Evolutionary conservation across 2,329 filamentous ascomycete species (phyloP).

Genomic region (Eurotiales sp.): DNA sequence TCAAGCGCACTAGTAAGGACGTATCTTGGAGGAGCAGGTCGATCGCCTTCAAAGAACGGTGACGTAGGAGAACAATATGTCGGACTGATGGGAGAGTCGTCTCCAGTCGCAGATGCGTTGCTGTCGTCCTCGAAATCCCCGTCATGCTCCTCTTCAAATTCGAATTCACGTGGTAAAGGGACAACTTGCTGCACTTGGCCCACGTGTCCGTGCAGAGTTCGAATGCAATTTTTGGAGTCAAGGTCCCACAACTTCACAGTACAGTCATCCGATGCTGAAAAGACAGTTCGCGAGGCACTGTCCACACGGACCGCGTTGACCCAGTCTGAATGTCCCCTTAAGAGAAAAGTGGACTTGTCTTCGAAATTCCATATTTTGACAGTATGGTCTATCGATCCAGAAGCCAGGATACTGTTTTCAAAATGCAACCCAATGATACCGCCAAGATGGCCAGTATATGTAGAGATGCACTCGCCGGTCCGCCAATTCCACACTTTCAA

Average conservation of each 20-base stretch:
- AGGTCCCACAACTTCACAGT: slow-evolving; percentile 91
- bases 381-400: slow-evolving; percentile 82
- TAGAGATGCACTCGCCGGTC: slow-evolving; percentile 81
- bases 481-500: slow-evolving; percentile 97
- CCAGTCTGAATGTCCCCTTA: slow-evolving; percentile 88
- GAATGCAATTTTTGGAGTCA: slow-evolving; percentile 74
- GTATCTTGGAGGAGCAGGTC: slow-evolving; percentile 77
- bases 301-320: slow-evolving; percentile 95
- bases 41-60: slow-evolving; percentile 58
- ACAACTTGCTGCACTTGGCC: slow-evolving; percentile 93
- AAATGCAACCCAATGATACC: slow-evolving; percentile 88
- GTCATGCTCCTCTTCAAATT: slow-evolving; percentile 74
- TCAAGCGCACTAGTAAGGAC: slow-evolving; percentile 92
- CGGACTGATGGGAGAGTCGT: slow-evolving; percentile 25
- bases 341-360: slow-evolving; percentile 71
- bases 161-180: slow-evolving; percentile 79
- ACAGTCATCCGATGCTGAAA: slow-evolving; percentile 91
- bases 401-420: slow-evolving; percentile 76
- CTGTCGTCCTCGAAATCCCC: slow-evolving; percentile 56
- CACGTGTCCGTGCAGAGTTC: slow-evolving; percentile 79
- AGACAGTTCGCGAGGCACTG: slow-evolving; percentile 72
- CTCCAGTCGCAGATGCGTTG: slow-evolving; percentile 33
- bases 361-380: slow-evolving; percentile 92
- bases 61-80: slow-evolving; percentile 34
- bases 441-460: slow-evolving; percentile 71